Evolutionary conservation across 2,329 filamentous ascomycete species (phyloP).

Genomic region (Sphaceloma murrayae): DNA sequence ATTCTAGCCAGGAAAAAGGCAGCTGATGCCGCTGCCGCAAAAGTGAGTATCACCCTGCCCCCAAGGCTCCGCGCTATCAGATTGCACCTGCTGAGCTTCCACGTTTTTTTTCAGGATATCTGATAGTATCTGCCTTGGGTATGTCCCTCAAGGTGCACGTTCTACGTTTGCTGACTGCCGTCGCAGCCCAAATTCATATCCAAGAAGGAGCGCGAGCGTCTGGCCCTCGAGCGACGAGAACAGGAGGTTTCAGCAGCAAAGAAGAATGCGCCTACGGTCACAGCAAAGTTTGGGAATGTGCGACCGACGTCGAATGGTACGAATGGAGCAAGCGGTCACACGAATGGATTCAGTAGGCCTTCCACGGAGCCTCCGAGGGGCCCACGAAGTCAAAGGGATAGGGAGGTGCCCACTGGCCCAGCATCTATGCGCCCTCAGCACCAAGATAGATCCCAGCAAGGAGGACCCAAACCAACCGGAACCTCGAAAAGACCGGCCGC

Average conservation of each 20-base stretch:
- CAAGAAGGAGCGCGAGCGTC: slow-evolving; percentile 68
- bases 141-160: neutral
- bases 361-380: slow-evolving; percentile 4
- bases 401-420: neutral
- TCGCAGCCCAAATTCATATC: slow-evolving; percentile 69
- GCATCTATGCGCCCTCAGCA: slow-evolving; percentile 11
- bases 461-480: slow-evolving; percentile 30
- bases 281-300: slow-evolving; percentile 13
- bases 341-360: neutral
- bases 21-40: slow-evolving; percentile 71
- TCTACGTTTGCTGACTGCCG: slow-evolving; percentile 16
- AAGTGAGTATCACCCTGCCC: slow-evolving; percentile 30
- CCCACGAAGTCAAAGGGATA: slow-evolving; percentile 13
- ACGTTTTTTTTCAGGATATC: slow-evolving; percentile 8
- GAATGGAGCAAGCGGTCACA: neutral
- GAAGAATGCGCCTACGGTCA: slow-evolving; percentile 31
- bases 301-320: slow-evolving; percentile 17
- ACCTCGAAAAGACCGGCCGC: slow-evolving; percentile 30
- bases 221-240: slow-evolving; percentile 67
- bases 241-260: slow-evolving; percentile 61
- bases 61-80: slow-evolving; percentile 31
- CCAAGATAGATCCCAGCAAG: slow-evolving; percentile 1
- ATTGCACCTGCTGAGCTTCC: slow-evolving; percentile 11
- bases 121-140: neutral
- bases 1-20: slow-evolving; percentile 77